These are phyloP conservation scores for Ettlia oleoabundans DNA, from an alignment of 139 green algal genomes.

Conservation along the genomic window DNA sequence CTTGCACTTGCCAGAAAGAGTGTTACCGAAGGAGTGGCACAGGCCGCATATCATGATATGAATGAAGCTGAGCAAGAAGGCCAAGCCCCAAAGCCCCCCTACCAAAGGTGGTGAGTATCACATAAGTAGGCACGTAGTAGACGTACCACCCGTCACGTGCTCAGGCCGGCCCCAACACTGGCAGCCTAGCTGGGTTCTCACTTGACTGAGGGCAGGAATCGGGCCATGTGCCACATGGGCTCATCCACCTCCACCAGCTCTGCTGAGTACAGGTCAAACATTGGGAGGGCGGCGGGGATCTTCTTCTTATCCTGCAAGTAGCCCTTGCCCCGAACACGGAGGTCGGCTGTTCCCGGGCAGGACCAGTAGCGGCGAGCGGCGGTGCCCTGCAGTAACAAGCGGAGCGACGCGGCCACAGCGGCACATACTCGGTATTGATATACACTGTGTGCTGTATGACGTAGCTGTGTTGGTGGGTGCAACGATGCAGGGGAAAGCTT, in stretches of 20 bases:
- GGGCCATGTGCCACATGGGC: conserved; percentile 61
- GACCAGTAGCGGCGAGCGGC: conserved; percentile 48
- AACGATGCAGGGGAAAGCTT: too few relatives aligned
- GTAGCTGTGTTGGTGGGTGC: too few relatives aligned
- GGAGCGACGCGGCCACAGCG: too few relatives aligned
- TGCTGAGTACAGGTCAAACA: conserved; percentile 61
- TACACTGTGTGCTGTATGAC: too few relatives aligned
- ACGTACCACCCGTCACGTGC: background rate
- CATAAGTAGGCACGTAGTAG: too few relatives aligned
- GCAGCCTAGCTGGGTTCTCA: background rate
- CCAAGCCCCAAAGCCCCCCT: too few relatives aligned
- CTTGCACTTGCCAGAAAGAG: too few relatives aligned
- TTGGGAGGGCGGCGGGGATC: conserved; percentile 53
- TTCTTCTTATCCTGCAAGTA: conserved; percentile 70
- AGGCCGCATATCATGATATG: too few relatives aligned
- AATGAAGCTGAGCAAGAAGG: too few relatives aligned
- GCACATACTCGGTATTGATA: too few relatives aligned
- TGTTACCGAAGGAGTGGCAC: too few relatives aligned
- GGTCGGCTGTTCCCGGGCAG: conserved; percentile 55
- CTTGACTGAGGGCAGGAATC: conserved; percentile 59
- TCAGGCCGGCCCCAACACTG: background rate
- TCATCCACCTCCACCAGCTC: conserved; percentile 67
- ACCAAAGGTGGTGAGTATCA: too few relatives aligned
- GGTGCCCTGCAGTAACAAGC: conserved; percentile 38
- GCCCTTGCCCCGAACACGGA: conserved; percentile 44